Conservation (phyloP, 1,139 yeast genomes). For the Citeromyces hawaiiensis region DNA sequence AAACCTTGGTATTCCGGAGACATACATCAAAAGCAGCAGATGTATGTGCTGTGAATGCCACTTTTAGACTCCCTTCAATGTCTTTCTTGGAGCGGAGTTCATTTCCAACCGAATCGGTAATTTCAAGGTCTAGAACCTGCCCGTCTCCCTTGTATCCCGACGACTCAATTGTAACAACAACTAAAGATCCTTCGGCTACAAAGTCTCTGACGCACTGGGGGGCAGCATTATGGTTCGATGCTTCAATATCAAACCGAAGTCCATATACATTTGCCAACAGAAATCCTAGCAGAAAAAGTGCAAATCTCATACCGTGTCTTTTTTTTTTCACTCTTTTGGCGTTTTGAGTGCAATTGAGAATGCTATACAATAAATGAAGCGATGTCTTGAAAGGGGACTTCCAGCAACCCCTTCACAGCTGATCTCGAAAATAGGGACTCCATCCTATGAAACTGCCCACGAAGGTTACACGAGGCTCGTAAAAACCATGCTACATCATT, state of each 20-base stretch:
- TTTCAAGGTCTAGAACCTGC: slow-evolving; percentile 51
- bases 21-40: slow-evolving; percentile 87
- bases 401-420: background rate
- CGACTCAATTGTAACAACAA: slow-evolving; percentile 67
- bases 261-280: slow-evolving; percentile 5
- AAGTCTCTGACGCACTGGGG: slow-evolving; percentile 83
- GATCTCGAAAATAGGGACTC: background rate
- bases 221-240: slow-evolving; percentile 12
- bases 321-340: background rate
- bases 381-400: background rate
- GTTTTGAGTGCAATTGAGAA: background rate
- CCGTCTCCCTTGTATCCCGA: slow-evolving; percentile 77
- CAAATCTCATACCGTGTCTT: background rate
- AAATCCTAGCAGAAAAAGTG: background rate
- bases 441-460: background rate
- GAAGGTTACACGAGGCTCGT: background rate
- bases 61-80: slow-evolving; percentile 47
- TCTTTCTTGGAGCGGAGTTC: slow-evolving; percentile 57
- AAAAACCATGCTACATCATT: background rate
- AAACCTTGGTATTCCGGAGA: slow-evolving; percentile 51
- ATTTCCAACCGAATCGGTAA: slow-evolving; percentile 57
- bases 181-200: slow-evolving; percentile 70
- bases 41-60: slow-evolving; percentile 75
- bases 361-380: background rate
- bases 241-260: slow-evolving; percentile 17